Evolutionary conservation across 148 eudicot species (phyloP).

Genomic region (Pharnaceum exiguum): DNA sequence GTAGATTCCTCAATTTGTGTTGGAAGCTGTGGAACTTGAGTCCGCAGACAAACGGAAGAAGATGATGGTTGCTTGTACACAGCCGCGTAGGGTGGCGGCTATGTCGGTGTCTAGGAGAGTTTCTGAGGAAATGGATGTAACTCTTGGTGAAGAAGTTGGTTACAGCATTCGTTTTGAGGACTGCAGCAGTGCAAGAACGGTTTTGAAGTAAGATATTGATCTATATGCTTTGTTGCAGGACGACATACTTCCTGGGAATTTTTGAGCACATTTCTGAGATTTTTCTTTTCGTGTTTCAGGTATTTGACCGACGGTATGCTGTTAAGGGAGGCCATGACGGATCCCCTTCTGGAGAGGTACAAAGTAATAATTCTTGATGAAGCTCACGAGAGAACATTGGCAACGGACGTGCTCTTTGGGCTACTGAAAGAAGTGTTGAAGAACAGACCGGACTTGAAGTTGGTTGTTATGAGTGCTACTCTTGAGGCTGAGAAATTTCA

Average conservation of each 20-base stretch:
- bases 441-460: conserved; percentile 71
- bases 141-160: conserved; percentile 96
- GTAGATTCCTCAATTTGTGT: conserved; percentile 94
- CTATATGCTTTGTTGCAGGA: not conserved
- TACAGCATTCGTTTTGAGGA: conserved; percentile 91
- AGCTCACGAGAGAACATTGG: conserved; percentile 91
- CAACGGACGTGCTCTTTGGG: conserved; percentile 87
- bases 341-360: conserved; percentile 80
- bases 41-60: conserved; percentile 55
- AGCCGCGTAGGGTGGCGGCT: conserved; percentile 98
- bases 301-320: conserved; percentile 96
- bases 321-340: conserved; percentile 92
- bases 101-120: conserved; percentile 98
- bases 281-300: conserved; percentile 27
- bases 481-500: conserved; percentile 95
- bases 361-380: conserved; percentile 88
- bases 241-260: no score
- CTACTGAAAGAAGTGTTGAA: conserved; percentile 78
- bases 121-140: conserved; percentile 97
- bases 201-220: conserved; percentile 50
- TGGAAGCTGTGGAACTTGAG: conserved; percentile 80
- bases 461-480: conserved; percentile 96
- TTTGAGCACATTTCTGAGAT: not conserved
- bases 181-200: conserved; percentile 69
- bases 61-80: conserved; percentile 86